Percentiles rank a stretch among this genome's conserved stretches.
Conservation (phyloP, 2,329 filamentous ascomycete genomes). For the Aspergillus amoenus region DNA sequence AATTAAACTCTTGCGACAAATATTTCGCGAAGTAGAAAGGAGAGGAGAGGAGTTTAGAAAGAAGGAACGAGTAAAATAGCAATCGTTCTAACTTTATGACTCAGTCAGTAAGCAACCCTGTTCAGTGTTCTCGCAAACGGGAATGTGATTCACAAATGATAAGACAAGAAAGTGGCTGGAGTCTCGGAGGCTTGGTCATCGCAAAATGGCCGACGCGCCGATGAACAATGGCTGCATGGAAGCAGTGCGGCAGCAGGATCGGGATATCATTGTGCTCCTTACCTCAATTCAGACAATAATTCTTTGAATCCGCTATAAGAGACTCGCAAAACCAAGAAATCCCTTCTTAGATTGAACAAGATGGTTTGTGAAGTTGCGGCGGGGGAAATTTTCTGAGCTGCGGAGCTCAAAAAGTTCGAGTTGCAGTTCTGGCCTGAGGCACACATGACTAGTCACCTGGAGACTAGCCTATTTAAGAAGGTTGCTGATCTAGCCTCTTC, state of each 20-base stretch:
- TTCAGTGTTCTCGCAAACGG: neutral
- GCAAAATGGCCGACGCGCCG: conserved; percentile 1
- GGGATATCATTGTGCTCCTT: conserved; percentile 1
- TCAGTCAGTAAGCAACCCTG: conserved; percentile 5
- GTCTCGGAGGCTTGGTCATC: neutral
- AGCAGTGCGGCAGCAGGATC: neutral
- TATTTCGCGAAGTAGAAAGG: neutral
- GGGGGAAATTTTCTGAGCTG: conserved; percentile 25
- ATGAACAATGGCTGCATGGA: neutral
- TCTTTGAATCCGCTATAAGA: neutral
- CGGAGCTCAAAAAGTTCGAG: conserved; percentile 16
- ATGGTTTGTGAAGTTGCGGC: conserved; percentile 2
- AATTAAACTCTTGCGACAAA: conserved; percentile 9
- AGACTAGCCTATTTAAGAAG: conserved; percentile 1
- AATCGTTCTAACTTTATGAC: neutral
- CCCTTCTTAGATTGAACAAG: neutral
- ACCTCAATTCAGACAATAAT: neutral
- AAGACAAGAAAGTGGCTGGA: neutral
- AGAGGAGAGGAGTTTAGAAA: neutral
- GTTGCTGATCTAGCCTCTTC: neutral
- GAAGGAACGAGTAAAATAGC: neutral
- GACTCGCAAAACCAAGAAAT: neutral
- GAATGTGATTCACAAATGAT: neutral
- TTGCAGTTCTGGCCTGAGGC: conserved; percentile 13
- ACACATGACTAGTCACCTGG: neutral